phyloP scores from a whole-genome alignment of 2,329 filamentous ascomycete genomes.

The Parastagonospora avenae region DNA sequence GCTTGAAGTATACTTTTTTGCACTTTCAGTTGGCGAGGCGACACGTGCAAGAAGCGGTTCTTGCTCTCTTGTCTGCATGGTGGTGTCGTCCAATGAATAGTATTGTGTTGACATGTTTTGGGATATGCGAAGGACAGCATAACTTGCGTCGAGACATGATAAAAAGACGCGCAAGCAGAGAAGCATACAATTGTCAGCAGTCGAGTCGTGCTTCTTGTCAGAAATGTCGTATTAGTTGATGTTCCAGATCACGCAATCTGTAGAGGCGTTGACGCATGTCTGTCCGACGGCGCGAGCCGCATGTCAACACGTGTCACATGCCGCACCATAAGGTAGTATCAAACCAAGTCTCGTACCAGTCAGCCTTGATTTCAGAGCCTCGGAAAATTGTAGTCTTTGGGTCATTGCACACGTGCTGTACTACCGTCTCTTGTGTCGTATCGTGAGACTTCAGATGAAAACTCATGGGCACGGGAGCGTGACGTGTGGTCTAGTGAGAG shows the following conservation, averaged over 20 bases:
- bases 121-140: too few relatives aligned
- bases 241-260: neutral
- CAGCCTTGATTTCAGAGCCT: too few relatives aligned
- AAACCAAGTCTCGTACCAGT: too few relatives aligned
- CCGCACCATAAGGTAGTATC: neutral
- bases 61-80: constrained; percentile 18
- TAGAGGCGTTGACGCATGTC: neutral
- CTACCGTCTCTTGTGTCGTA: too few relatives aligned
- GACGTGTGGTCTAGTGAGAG: too few relatives aligned
- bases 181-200: constrained; percentile 4
- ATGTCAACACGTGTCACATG: neutral
- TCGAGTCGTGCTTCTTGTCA: constrained; percentile 5
- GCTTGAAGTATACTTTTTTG: constrained; percentile 18
- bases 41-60: constrained; percentile 31
- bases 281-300: neutral
- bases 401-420: too few relatives aligned
- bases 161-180: neutral
- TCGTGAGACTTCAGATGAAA: too few relatives aligned
- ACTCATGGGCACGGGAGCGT: too few relatives aligned
- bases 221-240: neutral
- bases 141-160: too few relatives aligned
- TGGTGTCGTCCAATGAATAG: constrained; percentile 1
- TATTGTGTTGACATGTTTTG: neutral
- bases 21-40: constrained; percentile 18
- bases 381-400: too few relatives aligned